Evolutionary conservation across 2,329 filamentous ascomycete species (phyloP).

Genomic region (Westerdykella aurantiaca): DNA sequence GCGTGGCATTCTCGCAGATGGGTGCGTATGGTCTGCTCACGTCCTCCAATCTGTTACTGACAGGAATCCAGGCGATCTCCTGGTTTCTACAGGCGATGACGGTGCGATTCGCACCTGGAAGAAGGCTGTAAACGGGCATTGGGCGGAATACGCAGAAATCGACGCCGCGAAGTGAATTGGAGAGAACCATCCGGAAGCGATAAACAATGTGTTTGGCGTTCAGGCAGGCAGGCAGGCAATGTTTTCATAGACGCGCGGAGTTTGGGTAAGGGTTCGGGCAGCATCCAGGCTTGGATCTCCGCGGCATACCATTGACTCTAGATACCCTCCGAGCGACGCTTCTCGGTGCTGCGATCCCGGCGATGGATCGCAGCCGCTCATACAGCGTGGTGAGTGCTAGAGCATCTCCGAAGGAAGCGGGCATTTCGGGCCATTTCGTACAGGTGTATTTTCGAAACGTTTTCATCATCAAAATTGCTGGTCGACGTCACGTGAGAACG

Average conservation of each 20-base stretch:
- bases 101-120: conserved; percentile 52
- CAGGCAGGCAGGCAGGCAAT: neutral
- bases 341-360: conserved; percentile 5
- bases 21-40: conserved; percentile 25
- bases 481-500: conserved; percentile 8
- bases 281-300: conserved; percentile 10
- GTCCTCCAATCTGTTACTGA: conserved; percentile 5
- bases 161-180: conserved; percentile 27
- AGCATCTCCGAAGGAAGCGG: no score
- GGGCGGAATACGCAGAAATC: conserved; percentile 47
- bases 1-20: conserved; percentile 58
- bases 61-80: conserved; percentile 59
- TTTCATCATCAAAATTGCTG: neutral
- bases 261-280: conserved; percentile 6
- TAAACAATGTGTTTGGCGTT: neutral
- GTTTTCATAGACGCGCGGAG: conserved; percentile 2
- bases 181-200: conserved; percentile 15
- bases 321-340: conserved; percentile 20
- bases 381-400: no score
- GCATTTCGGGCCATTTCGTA: neutral
- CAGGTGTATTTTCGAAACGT: neutral
- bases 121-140: conserved; percentile 44
- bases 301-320: conserved; percentile 14
- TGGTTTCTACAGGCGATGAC: conserved; percentile 72
- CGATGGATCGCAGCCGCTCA: no score